Evolutionary conservation across 495 filamentous ascomycete genomes (phyloP).

Genomic region (Penicillium verhagenii): DNA sequence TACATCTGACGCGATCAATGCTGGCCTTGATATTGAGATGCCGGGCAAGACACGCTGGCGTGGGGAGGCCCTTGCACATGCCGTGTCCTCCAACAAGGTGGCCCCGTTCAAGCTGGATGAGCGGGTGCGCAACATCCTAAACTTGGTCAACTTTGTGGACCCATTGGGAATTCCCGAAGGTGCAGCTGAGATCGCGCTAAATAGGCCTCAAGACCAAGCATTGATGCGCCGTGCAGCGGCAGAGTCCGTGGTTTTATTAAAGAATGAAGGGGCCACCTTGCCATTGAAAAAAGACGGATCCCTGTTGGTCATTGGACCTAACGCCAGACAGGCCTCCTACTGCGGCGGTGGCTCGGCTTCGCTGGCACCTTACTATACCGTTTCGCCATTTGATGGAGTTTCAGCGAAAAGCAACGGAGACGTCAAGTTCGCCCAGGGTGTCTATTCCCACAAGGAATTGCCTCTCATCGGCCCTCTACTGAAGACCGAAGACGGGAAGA

Average conservation of each 20-base stretch:
- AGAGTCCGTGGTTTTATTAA: conserved; percentile 75
- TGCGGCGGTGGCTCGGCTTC: conserved; percentile 81
- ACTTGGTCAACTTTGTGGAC: conserved; percentile 62
- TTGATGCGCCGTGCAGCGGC: conserved; percentile 66
- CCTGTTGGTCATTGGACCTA: conserved; percentile 78
- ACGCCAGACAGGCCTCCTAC: conserved; percentile 71
- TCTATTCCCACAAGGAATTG: conserved; percentile 60
- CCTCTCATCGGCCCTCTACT: conserved; percentile 53
- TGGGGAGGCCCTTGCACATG: conserved; percentile 58
- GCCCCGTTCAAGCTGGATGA: conserved; percentile 58
- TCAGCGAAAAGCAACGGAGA: conserved; percentile 49
- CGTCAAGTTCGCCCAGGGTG: conserved; percentile 48
- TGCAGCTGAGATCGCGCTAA: conserved; percentile 59
- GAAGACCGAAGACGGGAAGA: conserved; percentile 47
- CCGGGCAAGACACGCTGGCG: conserved; percentile 67
- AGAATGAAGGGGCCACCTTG: conserved; percentile 66
- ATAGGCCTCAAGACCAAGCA: conserved; percentile 62
- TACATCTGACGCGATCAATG: conserved; percentile 63
- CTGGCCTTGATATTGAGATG: conserved; percentile 76
- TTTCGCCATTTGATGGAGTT: conserved; percentile 69
- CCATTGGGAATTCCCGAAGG: conserved; percentile 60
- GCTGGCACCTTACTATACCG: conserved; percentile 75
- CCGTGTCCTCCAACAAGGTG: conserved; percentile 59
- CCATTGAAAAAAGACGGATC: conserved; percentile 62
- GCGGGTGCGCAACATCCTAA: conserved; percentile 60